phyloP scores from a whole-genome alignment of 2,329 filamentous ascomycete genomes.

The Aspergillus udagawae region DNA sequence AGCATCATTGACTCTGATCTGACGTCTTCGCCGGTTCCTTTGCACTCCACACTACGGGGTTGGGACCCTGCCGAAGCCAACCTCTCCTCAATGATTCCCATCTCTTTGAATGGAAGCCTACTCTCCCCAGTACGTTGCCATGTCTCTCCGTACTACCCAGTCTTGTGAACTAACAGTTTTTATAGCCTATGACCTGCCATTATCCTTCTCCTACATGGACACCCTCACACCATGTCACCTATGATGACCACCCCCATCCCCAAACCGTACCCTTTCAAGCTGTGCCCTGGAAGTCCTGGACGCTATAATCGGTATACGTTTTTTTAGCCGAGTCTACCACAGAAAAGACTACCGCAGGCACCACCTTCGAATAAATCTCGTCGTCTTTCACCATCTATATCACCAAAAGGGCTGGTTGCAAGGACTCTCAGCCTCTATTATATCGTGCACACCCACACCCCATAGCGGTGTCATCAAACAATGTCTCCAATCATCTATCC shows the following conservation, averaged over 20 bases:
- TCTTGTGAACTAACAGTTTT: conserved; percentile 11
- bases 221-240: conserved; percentile 33
- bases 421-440: too few relatives aligned
- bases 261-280: conserved; percentile 29
- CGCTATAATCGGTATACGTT: conserved; percentile 16
- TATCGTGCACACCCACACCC: too few relatives aligned
- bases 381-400: neutral
- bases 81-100: conserved; percentile 29
- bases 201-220: conserved; percentile 40
- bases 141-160: neutral
- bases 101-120: conserved; percentile 32
- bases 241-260: conserved; percentile 35
- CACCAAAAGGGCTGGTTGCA: neutral
- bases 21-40: conserved; percentile 31
- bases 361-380: neutral
- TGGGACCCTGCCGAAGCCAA: conserved; percentile 31
- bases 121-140: conserved; percentile 35
- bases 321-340: too few relatives aligned
- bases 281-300: conserved; percentile 34
- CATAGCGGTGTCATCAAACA: too few relatives aligned
- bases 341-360: too few relatives aligned
- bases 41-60: conserved; percentile 26
- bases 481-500: neutral
- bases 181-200: conserved; percentile 34
- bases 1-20: conserved; percentile 29